These are phyloP conservation scores for Saccharomycopsis hybrid DNA, from an alignment of 1,139 yeast genomes.

Conservation along the genomic window DNA sequence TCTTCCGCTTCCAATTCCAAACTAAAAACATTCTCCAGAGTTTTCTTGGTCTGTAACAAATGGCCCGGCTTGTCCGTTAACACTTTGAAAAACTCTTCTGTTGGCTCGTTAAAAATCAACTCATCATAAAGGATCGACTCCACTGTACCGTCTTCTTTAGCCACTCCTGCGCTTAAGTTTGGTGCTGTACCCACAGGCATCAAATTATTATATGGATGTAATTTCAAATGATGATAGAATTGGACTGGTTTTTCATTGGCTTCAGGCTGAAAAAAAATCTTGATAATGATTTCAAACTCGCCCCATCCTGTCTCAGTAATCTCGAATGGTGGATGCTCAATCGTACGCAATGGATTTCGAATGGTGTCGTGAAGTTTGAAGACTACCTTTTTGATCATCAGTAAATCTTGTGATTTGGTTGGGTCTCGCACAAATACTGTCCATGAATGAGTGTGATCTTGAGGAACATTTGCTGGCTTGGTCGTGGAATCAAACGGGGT, in stretches of 20 bases:
- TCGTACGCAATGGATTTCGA: conserved; percentile 71
- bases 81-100: conserved; percentile 76
- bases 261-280: conserved; percentile 78
- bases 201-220: conserved; percentile 63
- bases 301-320: conserved; percentile 99
- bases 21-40: conserved; percentile 22
- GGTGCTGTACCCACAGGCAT: background rate
- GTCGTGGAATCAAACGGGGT: conserved; percentile 57
- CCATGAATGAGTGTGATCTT: conserved; percentile 94
- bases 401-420: conserved; percentile 68
- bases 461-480: conserved; percentile 66
- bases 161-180: conserved; percentile 23
- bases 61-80: conserved; percentile 74
- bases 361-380: conserved; percentile 95
- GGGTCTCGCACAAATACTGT: conserved; percentile 84
- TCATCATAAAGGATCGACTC: conserved; percentile 82
- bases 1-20: conserved; percentile 20
- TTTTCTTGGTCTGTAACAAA: conserved; percentile 54
- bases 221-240: conserved; percentile 79
- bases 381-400: conserved; percentile 81
- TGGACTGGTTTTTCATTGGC: conserved; percentile 85
- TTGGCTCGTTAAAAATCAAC: conserved; percentile 91
- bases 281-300: conserved; percentile 87
- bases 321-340: conserved; percentile 89
- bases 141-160: conserved; percentile 36